Evolutionary conservation across 768 basidiomycete genomes (phyloP).

Genomic region (Lyophyllum decastes): DNA sequence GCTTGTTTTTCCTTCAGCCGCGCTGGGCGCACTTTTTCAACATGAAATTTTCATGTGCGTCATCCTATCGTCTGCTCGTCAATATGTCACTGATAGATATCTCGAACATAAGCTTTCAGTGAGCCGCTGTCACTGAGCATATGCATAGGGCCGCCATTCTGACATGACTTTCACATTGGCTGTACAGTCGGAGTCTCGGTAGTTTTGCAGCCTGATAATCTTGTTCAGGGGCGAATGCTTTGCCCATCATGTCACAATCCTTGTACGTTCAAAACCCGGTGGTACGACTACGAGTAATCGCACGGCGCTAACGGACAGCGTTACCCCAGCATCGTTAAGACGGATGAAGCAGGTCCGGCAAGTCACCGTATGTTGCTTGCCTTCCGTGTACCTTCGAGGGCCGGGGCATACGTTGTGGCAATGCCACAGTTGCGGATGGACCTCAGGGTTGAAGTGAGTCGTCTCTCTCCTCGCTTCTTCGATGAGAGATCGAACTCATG

Average conservation of each 20-base stretch:
- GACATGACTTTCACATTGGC: background rate
- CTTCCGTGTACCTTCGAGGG: background rate
- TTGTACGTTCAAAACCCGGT: background rate
- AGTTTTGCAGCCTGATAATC: background rate
- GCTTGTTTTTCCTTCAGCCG: background rate
- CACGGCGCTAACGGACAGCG: background rate
- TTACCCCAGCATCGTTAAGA: constrained; percentile 2
- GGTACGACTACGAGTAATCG: too few species aligned
- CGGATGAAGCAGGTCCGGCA: background rate
- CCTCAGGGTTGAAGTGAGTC: constrained; percentile 5
- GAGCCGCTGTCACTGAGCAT: background rate
- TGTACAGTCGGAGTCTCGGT: background rate
- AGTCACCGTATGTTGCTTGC: background rate
- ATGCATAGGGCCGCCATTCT: background rate
- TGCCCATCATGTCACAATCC: constrained; percentile 9
- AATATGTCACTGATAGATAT: background rate
- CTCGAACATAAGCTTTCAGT: constrained; percentile 6
- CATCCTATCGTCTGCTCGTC: background rate
- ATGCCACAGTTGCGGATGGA: constrained; percentile 9
- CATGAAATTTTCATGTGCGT: constrained; percentile 4
- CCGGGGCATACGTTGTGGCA: background rate
- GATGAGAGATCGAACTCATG: background rate
- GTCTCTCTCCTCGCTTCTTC: background rate
- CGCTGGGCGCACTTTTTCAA: background rate
- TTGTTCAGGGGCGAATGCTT: background rate